Evolutionary conservation across 116 monocot species (phyloP), one percentile per base, ranked within the genome.

Genomic region (Zostera marina): DNA sequence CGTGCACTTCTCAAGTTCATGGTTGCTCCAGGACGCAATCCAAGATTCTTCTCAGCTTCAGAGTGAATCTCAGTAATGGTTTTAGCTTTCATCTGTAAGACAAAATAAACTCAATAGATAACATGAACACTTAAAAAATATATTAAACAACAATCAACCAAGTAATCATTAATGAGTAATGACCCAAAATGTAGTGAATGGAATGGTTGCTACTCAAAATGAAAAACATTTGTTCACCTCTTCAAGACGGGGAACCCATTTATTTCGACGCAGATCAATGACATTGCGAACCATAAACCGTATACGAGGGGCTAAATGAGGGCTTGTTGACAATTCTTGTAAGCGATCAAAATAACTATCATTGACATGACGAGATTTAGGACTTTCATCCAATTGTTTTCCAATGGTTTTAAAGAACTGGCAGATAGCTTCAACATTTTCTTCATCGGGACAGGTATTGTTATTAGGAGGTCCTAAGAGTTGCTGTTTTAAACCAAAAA

Each of bases 401-500:
- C 94, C 94, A 44, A 94, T 88, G 9, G 94, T 94, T 23, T 72
- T 94, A 44, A 94, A 94, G 46, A 94, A 80, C 22, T 88, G 94
- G 59, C 94, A 94, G 24, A 94, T 88, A 10, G 94, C 82, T 63
- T 94, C 88, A 0, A 94, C 88, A 65, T 94, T 88, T 70, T 94
- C 94, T 56, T 94, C 94, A 40, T 68, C 88, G 32, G 88, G 94
- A 56, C 84, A 84, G 57, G 40, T 52, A 7, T 19, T 68, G 47
- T 82, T 80, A 59, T 84, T 84, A 67, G 47, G 63, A 67, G 47
- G 63, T 21, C 88, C 94, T 46, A 94, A 59, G 13, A 94, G 60
- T 57, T 79, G 85, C 94, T 94, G 75, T 25, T 63, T 73, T 14
- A 46, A 32, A 11, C 61, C 1, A 8, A 8, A 48, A 62, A n/a